phyloP scores from a whole-genome alignment of 169 alveolate species.

The Plasmodium falciparum region DNA sequence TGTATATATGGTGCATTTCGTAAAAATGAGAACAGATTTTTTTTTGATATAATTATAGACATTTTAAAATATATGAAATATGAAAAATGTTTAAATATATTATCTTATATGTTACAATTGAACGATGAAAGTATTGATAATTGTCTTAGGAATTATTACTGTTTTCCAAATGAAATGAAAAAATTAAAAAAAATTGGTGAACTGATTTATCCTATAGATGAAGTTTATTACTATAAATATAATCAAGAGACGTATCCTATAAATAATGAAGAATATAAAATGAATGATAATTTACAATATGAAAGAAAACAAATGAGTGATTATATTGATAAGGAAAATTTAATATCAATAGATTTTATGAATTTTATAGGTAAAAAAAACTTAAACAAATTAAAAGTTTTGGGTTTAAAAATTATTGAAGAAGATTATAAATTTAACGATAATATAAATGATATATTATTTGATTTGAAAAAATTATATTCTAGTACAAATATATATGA shows the following conservation, averaged over 20 bases:
- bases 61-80: slow-evolving; percentile 20
- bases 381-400: slow-evolving; percentile 14
- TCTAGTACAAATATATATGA: slow-evolving; percentile 18
- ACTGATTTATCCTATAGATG: slow-evolving; percentile 13
- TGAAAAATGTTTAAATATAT: slow-evolving; percentile 30
- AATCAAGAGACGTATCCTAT: not conserved
- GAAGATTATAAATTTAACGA: slow-evolving; percentile 59
- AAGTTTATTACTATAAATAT: slow-evolving; percentile 5
- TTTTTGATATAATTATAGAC: slow-evolving; percentile 35
- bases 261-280: not conserved
- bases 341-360: slow-evolving; percentile 24
- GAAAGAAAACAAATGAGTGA: not conserved
- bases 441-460: slow-evolving; percentile 55
- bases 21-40: slow-evolving; percentile 18
- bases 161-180: slow-evolving; percentile 64
- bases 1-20: not conserved
- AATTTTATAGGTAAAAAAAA: slow-evolving; percentile 11
- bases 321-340: slow-evolving; percentile 30
- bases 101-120: slow-evolving; percentile 16
- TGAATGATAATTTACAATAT: not conserved
- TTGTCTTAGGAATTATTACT: slow-evolving; percentile 4
- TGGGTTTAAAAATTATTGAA: slow-evolving; percentile 27
- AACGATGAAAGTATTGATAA: slow-evolving; percentile 3
- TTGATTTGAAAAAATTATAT: slow-evolving; percentile 51
- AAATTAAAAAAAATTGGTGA: slow-evolving; percentile 25